Percentiles rank a stretch among this genome's conserved stretches.
These are phyloP conservation scores for Aureobasidium pullulans DNA, from an alignment of 2,329 filamentous ascomycete species.

Conservation along the genomic window DNA sequence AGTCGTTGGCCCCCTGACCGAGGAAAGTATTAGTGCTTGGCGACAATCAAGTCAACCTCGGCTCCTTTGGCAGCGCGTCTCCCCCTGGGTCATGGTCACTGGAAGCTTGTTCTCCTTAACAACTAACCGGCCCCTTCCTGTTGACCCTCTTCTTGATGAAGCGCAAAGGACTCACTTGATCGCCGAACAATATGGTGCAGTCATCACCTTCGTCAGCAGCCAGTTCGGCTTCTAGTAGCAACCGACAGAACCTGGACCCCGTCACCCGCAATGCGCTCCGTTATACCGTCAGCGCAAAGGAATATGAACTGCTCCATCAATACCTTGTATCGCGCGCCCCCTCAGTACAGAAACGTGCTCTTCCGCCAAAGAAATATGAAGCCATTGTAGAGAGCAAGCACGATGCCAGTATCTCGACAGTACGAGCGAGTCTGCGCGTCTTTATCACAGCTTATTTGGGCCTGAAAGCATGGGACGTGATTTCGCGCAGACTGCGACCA, in stretches of 20 bases:
- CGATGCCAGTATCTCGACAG: conserved; percentile 29
- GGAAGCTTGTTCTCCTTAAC: neutral
- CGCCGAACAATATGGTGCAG: neutral
- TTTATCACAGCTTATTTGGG: conserved; percentile 36
- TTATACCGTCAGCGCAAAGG: conserved; percentile 74
- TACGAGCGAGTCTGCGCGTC: conserved; percentile 39
- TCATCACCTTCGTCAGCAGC: conserved; percentile 4
- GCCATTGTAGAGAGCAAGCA: conserved; percentile 41
- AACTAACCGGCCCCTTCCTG: neutral
- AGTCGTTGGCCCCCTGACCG: neutral
- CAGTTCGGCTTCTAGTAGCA: neutral
- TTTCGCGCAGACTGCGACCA: conserved; percentile 28
- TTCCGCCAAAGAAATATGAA: conserved; percentile 45
- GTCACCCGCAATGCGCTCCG: conserved; percentile 78
- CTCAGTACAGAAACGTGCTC: conserved; percentile 49
- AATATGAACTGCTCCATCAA: conserved; percentile 78
- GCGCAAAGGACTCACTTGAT: neutral
- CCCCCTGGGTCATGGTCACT: neutral
- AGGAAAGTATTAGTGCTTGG: neutral
- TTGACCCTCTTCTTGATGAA: neutral
- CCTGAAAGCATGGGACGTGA: conserved; percentile 40
- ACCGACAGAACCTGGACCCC: conserved; percentile 46
- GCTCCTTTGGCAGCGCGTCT: conserved; percentile 2
- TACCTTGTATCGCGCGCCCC: conserved; percentile 69
- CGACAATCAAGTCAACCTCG: neutral